Evolutionary conservation across 768 basidiomycete genomes (phyloP).

Genomic region (Tylopilus sp.): DNA sequence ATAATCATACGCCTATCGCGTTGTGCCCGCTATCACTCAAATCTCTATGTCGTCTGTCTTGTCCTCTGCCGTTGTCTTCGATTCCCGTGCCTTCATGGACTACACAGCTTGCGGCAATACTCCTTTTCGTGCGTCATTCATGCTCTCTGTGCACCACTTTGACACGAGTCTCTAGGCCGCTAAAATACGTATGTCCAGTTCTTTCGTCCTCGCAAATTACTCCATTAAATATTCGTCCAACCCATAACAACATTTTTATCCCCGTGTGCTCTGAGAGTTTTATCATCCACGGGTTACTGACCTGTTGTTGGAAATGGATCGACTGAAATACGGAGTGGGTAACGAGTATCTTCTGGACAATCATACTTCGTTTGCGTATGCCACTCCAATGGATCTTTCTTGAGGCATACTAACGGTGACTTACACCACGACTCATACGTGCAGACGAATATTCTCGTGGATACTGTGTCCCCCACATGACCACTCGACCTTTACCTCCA

Average conservation of each 20-base stretch:
- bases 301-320: slow-evolving; percentile 2
- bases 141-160: slow-evolving; percentile 1
- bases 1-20: slow-evolving; percentile 26
- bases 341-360: slow-evolving; percentile 1
- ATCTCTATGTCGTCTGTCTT: not conserved
- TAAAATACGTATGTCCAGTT: not conserved
- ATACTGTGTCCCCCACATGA: not conserved
- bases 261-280: slow-evolving; percentile 7
- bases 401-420: not conserved
- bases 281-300: slow-evolving; percentile 1
- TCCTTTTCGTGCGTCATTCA: slow-evolving; percentile 8
- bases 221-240: slow-evolving; percentile 6
- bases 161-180: not conserved
- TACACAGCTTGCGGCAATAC: not conserved
- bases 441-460: slow-evolving; percentile 5
- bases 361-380: not conserved
- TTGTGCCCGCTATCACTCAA: not conserved
- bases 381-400: not conserved
- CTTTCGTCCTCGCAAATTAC: not conserved
- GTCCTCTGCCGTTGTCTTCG: not conserved
- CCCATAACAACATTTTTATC: slow-evolving; percentile 1
- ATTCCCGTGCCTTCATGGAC: not conserved
- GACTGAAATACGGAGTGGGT: slow-evolving; percentile 2
- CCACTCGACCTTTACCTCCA: not conserved
- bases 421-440: slow-evolving; percentile 6